phyloP scores from a whole-genome alignment of 1,284 basidiomycete species.

The Phlebopus sp. region DNA sequence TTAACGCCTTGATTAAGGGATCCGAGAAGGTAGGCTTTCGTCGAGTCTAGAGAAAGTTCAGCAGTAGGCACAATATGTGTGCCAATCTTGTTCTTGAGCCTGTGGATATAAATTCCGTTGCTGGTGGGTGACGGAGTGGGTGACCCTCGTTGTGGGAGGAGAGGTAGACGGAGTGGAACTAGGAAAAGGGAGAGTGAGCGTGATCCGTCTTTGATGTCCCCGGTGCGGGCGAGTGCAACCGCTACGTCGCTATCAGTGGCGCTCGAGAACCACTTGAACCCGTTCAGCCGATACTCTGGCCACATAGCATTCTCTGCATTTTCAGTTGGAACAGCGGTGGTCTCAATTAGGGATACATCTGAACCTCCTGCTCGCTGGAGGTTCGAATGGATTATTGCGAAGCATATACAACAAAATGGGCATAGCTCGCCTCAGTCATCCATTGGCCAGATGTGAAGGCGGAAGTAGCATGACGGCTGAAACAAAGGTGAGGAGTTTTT shows the following conservation, averaged over 20 bases:
- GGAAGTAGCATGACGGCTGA: constrained; percentile 56
- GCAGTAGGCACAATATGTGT: constrained; percentile 77
- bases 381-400: constrained; percentile 2
- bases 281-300: constrained; percentile 56
- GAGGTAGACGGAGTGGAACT: constrained; percentile 57
- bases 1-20: constrained; percentile 62
- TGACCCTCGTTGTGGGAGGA: constrained; percentile 39
- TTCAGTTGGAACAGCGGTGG: constrained; percentile 45
- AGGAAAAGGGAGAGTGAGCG: constrained; percentile 71
- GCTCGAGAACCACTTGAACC: constrained; percentile 84
- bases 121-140: constrained; percentile 46
- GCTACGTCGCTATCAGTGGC: constrained; percentile 76
- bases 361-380: constrained; percentile 70
- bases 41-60: constrained; percentile 63
- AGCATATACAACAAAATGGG: background rate
- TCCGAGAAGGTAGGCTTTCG: constrained; percentile 68
- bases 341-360: constrained; percentile 76
- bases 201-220: constrained; percentile 48
- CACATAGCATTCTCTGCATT: constrained; percentile 39
- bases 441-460: constrained; percentile 80
- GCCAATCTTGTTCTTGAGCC: constrained; percentile 79
- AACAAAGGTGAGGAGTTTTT: background rate
- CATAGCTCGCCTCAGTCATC: constrained; percentile 74
- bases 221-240: constrained; percentile 73
- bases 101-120: constrained; percentile 71